A percentile compares a stretch with the other conserved stretches of the same genome.
Evolutionary conservation across 2,329 filamentous ascomycete genomes (phyloP).

Genomic region (Biscogniauxia mediterranea): DNA sequence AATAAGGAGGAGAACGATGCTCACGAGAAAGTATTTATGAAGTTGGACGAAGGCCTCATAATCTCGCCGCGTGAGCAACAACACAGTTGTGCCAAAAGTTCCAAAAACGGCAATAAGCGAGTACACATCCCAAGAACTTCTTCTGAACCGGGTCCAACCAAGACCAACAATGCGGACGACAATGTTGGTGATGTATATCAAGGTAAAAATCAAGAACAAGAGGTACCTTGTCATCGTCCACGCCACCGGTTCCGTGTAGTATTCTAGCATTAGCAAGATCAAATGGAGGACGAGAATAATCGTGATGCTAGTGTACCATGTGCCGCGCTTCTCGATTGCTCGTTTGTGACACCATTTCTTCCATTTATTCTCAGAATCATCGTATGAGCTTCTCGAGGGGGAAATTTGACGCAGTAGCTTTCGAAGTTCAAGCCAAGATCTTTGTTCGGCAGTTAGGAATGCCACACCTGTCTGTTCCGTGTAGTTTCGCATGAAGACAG

Average conservation of each 20-base stretch:
- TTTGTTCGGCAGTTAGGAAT: conserved; percentile 90
- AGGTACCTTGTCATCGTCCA: conserved; percentile 73
- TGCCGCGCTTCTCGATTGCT: conserved; percentile 89
- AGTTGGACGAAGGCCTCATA: conserved; percentile 70
- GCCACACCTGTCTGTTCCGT: conserved; percentile 98
- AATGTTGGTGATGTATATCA: conserved; percentile 82
- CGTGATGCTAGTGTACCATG: conserved; percentile 85
- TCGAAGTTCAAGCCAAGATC: conserved; percentile 92
- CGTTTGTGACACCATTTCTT: conserved; percentile 93
- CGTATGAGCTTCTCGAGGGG: conserved; percentile 87
- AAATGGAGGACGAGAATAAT: conserved; percentile 78
- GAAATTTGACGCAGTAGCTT: conserved; percentile 91
- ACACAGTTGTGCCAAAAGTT: conserved; percentile 76
- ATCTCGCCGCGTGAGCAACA: conserved; percentile 63
- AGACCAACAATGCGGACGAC: conserved; percentile 81
- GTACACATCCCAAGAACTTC: conserved; percentile 94
- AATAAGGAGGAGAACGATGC: conserved; percentile 85
- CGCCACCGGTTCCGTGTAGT: conserved; percentile 67
- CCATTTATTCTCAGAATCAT: conserved; percentile 73
- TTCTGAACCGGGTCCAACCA: conserved; percentile 86
- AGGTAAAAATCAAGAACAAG: conserved; percentile 76
- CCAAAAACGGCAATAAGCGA: conserved; percentile 77
- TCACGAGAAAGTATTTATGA: conserved; percentile 92
- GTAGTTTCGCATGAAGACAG: conserved; percentile 99
- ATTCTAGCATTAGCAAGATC: conserved; percentile 80